These are phyloP conservation scores for Alternaria ventricosa DNA, from an alignment of 2,329 filamentous ascomycete genomes.

Conservation along the genomic window DNA sequence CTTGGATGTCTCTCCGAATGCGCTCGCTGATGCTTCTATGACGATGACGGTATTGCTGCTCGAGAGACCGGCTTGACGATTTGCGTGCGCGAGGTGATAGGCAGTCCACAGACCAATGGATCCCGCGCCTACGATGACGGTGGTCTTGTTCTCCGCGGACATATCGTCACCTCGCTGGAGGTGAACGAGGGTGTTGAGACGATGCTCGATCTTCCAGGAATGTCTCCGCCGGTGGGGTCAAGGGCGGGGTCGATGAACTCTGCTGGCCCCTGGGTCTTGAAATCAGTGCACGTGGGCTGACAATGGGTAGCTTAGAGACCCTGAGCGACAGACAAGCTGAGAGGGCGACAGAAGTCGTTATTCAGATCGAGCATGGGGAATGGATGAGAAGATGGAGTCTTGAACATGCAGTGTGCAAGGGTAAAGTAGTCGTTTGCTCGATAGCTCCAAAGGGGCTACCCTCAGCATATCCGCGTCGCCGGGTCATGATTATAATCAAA, in stretches of 20 bases:
- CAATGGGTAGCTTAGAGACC: neutral
- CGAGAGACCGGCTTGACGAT: neutral
- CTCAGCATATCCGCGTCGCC: slow-evolving; percentile 1
- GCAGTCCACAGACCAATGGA: neutral
- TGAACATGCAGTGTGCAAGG: neutral
- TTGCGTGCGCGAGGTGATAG: neutral
- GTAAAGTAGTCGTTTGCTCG: neutral
- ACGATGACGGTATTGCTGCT: neutral
- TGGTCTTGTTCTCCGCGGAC: neutral
- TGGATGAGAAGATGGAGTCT: neutral
- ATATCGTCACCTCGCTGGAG: neutral
- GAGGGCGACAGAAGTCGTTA: neutral
- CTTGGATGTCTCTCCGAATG: neutral
- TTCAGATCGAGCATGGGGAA: neutral
- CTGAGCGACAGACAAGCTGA: neutral
- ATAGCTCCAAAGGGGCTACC: neutral
- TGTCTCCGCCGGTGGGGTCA: neutral
- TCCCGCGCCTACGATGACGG: neutral
- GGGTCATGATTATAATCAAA: slow-evolving; percentile 11
- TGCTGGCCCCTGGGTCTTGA: neutral
- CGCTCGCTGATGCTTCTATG: neutral
- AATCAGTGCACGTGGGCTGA: neutral
- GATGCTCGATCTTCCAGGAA: neutral
- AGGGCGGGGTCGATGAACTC: neutral
- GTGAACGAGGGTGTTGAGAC: neutral